Evolutionary conservation across 1,284 basidiomycete genomes (phyloP).

Genomic region (Chiua sp.): DNA sequence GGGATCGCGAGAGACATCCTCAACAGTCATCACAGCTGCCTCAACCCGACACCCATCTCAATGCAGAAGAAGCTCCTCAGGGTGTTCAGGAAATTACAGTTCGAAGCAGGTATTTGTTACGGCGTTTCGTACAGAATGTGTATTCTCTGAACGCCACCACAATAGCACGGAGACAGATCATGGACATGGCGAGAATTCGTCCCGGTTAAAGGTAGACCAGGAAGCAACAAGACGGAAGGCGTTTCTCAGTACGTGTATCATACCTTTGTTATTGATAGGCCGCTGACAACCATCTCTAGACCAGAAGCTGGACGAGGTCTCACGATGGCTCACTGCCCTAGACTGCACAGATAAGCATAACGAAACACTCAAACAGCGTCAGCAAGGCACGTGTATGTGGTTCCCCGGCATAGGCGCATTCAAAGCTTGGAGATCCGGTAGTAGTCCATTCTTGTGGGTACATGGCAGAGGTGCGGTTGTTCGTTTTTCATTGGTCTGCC

Average conservation of each 20-base stretch:
- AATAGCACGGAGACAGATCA: not conserved
- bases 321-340: not conserved
- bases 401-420: not conserved
- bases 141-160: not conserved
- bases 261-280: not conserved
- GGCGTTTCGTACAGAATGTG: not conserved
- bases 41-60: no score
- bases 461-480: not conserved
- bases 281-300: not conserved
- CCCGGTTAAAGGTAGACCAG: not conserved
- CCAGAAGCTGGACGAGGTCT: not conserved
- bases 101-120: not conserved
- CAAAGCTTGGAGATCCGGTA: not conserved
- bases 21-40: not conserved
- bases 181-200: no score
- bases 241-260: not conserved
- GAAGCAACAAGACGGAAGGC: not conserved
- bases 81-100: not conserved
- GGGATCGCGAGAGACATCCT: not conserved
- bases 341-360: not conserved
- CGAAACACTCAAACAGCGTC: not conserved
- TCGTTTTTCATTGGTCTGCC: not conserved
- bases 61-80: no score
- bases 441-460: not conserved
- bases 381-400: not conserved